Evolutionary conservation across 1,284 basidiomycete genomes (phyloP).

Genomic region (Malassezia yamatoensis): DNA sequence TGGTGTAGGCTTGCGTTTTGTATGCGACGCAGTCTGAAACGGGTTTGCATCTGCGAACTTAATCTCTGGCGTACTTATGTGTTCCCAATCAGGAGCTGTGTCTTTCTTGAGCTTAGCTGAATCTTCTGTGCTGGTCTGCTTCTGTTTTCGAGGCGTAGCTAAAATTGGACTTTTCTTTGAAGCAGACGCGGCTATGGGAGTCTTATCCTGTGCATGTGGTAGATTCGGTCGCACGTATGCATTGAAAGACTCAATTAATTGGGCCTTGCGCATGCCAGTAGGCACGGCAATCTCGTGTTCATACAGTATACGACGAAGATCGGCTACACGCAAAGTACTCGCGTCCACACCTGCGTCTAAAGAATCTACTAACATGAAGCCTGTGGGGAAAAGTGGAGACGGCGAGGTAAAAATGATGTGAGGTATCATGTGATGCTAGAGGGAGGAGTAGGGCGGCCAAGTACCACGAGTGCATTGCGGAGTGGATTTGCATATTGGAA

Average conservation of each 20-base stretch:
- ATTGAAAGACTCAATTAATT: conserved; percentile 8
- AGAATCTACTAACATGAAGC: background rate
- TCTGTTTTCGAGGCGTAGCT: background rate
- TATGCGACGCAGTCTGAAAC: background rate
- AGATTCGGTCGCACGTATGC: conserved; percentile 14
- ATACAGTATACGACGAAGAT: conserved; percentile 8
- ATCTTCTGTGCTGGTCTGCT: background rate
- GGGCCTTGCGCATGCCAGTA: conserved; percentile 12
- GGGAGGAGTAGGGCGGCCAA: conserved; percentile 4
- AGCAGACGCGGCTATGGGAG: background rate
- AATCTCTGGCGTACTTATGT: background rate
- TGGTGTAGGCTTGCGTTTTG: background rate
- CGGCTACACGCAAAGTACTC: conserved; percentile 7
- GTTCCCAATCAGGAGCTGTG: too few species aligned
- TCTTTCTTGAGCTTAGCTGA: background rate
- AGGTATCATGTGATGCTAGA: too few species aligned
- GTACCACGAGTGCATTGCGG: conserved; percentile 5
- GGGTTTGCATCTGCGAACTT: conserved; percentile 14
- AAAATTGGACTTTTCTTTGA: background rate
- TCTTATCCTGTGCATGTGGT: background rate
- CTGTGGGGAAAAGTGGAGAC: too few species aligned
- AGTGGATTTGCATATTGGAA: conserved; percentile 1
- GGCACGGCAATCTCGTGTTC: conserved; percentile 6
- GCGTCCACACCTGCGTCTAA: conserved; percentile 7
- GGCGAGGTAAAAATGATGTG: too few species aligned